phyloP scores from a whole-genome alignment of 192 early-diverging fungal species.

The Helicostylum pulchrum region DNA sequence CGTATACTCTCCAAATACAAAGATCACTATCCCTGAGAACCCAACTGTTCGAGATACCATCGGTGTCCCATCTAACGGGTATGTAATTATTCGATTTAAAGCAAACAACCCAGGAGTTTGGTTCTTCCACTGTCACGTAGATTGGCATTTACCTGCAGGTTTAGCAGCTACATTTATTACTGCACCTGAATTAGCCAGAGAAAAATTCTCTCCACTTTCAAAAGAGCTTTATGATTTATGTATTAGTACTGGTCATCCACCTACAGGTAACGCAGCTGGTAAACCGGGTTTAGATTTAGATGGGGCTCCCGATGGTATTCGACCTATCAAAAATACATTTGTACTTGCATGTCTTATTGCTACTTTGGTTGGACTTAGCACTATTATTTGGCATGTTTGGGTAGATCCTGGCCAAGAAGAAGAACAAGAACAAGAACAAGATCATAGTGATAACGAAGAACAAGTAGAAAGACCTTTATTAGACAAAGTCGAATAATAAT shows the following conservation, averaged over 20 bases:
- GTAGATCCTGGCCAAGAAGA: conserved; percentile 15
- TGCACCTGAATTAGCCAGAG: conserved; percentile 55
- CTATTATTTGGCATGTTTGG: conserved; percentile 73
- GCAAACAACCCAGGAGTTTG: conserved; percentile 82
- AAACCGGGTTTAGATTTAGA: conserved; percentile 61
- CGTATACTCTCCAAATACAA: conserved; percentile 48
- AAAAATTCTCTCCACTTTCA: conserved; percentile 47
- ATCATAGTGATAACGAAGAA: too few species aligned
- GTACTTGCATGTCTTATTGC: conserved; percentile 69
- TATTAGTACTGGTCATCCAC: conserved; percentile 48
- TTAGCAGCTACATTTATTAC: conserved; percentile 69
- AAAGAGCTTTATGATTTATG: conserved; percentile 62
- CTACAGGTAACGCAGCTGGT: conserved; percentile 72
- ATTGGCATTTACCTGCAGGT: conserved; percentile 72
- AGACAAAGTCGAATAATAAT: too few species aligned
- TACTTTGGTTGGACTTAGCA: conserved; percentile 68
- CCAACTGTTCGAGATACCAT: conserved; percentile 78
- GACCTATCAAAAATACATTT: conserved; percentile 52
- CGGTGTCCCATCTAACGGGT: conserved; percentile 61
- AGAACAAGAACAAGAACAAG: not conserved
- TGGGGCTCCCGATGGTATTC: conserved; percentile 52
- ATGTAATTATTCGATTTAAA: conserved; percentile 66
- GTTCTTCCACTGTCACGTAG: conserved; percentile 88
- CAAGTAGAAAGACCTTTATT: too few species aligned
- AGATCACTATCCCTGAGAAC: conserved; percentile 41